Conservation (phyloP, 306 rosid species). For the Coriaria nepalensis region DNA sequence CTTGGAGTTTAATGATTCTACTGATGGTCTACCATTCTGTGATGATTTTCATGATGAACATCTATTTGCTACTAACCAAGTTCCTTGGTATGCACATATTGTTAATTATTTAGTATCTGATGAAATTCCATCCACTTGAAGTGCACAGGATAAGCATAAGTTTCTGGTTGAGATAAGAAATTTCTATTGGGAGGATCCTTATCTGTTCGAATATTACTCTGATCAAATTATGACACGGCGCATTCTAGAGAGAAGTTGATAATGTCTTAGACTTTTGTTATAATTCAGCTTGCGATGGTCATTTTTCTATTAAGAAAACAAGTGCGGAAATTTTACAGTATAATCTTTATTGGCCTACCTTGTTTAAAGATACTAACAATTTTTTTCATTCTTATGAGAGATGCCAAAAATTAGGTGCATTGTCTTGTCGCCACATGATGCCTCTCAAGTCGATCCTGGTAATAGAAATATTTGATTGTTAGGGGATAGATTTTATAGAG, state of each 20-base stretch:
- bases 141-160: background rate
- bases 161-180: background rate
- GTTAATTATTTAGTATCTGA: background rate
- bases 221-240: background rate
- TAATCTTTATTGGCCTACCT: background rate
- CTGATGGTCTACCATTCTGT: background rate
- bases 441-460: background rate
- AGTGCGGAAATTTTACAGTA: background rate
- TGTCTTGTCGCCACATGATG: no score
- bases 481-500: background rate
- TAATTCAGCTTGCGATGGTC: background rate
- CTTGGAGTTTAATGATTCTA: background rate
- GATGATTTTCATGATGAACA: constrained; percentile 1
- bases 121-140: background rate
- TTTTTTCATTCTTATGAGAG: no score
- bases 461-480: background rate
- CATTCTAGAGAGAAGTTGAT: background rate
- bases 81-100: background rate
- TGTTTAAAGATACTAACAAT: background rate
- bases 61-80: background rate
- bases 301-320: constrained; percentile 3
- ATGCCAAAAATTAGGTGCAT: no score
- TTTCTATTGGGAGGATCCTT: background rate
- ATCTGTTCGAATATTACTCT: background rate
- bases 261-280: background rate